Percentiles rank a stretch among this genome's conserved stretches.
These are phyloP conservation scores for Blastobotrys robertii DNA, from an alignment of 805 yeast species.

Conservation along the genomic window DNA sequence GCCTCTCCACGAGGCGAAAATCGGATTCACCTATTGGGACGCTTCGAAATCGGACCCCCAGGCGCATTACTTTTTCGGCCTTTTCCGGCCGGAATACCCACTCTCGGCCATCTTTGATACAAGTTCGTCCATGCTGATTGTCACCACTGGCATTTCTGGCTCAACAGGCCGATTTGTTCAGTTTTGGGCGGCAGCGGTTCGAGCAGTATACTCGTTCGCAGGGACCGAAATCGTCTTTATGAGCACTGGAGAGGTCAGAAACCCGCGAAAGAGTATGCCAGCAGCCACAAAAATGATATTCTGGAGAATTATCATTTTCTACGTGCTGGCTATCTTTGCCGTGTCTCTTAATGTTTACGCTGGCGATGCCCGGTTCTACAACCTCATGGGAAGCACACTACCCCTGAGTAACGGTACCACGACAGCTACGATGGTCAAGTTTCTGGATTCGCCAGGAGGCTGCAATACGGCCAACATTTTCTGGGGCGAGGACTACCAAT, in stretches of 20 bases:
- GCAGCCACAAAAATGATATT: conserved; percentile 67
- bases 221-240: conserved; percentile 78
- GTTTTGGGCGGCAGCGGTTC: conserved; percentile 48
- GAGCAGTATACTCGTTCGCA: conserved; percentile 65
- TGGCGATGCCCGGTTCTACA: conserved; percentile 46
- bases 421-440: not conserved
- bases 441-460: not conserved
- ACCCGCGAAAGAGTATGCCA: conserved; percentile 69
- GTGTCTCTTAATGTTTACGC: conserved; percentile 65
- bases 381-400: conserved; percentile 9
- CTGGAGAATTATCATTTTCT: conserved; percentile 57
- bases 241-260: conserved; percentile 79
- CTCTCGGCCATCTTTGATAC: conserved; percentile 31
- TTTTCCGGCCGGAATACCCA: conserved; percentile 46
- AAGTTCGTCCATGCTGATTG: conserved; percentile 33
- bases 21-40: conserved; percentile 72
- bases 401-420: not conserved
- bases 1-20: conserved; percentile 29
- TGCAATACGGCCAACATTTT: not conserved
- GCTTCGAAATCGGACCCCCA: conserved; percentile 39
- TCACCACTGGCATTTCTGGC: conserved; percentile 30
- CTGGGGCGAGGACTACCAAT: conserved; percentile 2
- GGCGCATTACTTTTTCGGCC: conserved; percentile 48
- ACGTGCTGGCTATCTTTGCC: conserved; percentile 55
- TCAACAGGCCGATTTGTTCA: conserved; percentile 33